Evolutionary conservation across 2,329 filamentous ascomycete genomes (phyloP), one percentile per base, ranked within the genome.

Genomic region (Coniella vitis): DNA sequence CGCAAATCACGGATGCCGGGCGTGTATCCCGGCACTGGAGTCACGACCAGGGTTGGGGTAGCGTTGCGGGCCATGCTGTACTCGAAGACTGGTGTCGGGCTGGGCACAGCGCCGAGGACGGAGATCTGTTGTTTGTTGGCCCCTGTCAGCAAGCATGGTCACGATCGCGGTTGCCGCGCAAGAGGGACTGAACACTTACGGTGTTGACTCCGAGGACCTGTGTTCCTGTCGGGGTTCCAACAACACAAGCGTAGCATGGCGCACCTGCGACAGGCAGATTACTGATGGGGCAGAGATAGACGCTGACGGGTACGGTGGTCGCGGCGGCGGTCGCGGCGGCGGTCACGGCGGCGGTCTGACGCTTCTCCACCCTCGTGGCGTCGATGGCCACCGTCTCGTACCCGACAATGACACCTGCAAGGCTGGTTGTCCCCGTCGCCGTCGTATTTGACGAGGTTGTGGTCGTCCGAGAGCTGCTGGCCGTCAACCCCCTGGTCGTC

Each of bases 21-120:
- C 10, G 37, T 21, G 22, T 46, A 46, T 4, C 44, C 44, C 4
- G 44, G 44, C 12, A 46, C 22, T 2, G 14, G 3, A 1, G 14
- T 20, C 1, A 22, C 32, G 17, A 21, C 12, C 19, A n/a, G 4
- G 5, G 22, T 46, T 2, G 7, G n/a, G 10, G 17, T 5, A 36
- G n/a, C 13, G 16, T 17, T 36, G 2, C 3, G n/a, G 25, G 12
- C 37, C 34, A 38, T 38, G 16, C 35, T 38, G 36, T 38, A 46
- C 5, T 13, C 5, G 44, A 46, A 46, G 21, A 46, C 16, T n/a
- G 44, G 44, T 5, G 35, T 46, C 3, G 44, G 44, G 16, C 38
- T 36, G 4, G 44, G 35, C 3, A 31, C 29, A n/a, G 21, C 22
- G 5, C 35, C 44, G 12, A 46, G 12, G 44, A 16, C 38, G 16